Conservation (phyloP, 495 filamentous ascomycete species). For the Umbilicaria muhlenbergii region DNA sequence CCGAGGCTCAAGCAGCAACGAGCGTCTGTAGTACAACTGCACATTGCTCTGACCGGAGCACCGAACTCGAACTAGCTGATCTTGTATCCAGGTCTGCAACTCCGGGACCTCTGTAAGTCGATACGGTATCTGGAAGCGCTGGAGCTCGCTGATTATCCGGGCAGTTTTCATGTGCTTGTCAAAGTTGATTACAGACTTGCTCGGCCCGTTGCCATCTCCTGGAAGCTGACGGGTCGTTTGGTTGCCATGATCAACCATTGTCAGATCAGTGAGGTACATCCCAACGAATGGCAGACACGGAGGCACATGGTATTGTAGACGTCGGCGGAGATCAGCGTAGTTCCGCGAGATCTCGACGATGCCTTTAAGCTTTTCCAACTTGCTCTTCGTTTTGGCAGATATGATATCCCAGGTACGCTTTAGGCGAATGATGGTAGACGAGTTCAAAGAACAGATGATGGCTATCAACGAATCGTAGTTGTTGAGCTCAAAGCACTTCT, state of each 20-base stretch:
- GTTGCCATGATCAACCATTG: constrained; percentile 82
- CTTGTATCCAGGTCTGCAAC: constrained; percentile 85
- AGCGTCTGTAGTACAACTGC: constrained; percentile 74
- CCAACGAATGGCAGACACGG: constrained; percentile 96
- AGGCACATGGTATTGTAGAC: constrained; percentile 74
- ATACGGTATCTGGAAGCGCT: constrained; percentile 95
- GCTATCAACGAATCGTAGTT: constrained; percentile 97
- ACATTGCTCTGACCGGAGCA: constrained; percentile 64
- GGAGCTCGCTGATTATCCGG: constrained; percentile 85
- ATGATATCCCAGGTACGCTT: constrained; percentile 89
- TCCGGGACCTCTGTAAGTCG: constrained; percentile 71
- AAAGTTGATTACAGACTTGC: constrained; percentile 83
- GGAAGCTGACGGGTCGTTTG: constrained; percentile 39
- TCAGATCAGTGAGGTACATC: constrained; percentile 78
- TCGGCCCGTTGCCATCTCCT: constrained; percentile 29
- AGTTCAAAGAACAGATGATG: constrained; percentile 85
- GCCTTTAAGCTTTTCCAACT: constrained; percentile 57
- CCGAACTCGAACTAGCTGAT: constrained; percentile 67
- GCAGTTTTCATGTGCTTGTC: constrained; percentile 95
- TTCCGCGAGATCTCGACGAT: constrained; percentile 85
- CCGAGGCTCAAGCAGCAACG: constrained; percentile 72
- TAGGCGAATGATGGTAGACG: constrained; percentile 80
- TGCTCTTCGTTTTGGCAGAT: constrained; percentile 67
- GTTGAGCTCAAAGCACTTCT: constrained; percentile 71
- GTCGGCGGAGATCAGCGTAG: constrained; percentile 75